Evolutionary conservation across 2,329 filamentous ascomycete genomes (phyloP).

Genomic region (Chaetomiaceae sp.): DNA sequence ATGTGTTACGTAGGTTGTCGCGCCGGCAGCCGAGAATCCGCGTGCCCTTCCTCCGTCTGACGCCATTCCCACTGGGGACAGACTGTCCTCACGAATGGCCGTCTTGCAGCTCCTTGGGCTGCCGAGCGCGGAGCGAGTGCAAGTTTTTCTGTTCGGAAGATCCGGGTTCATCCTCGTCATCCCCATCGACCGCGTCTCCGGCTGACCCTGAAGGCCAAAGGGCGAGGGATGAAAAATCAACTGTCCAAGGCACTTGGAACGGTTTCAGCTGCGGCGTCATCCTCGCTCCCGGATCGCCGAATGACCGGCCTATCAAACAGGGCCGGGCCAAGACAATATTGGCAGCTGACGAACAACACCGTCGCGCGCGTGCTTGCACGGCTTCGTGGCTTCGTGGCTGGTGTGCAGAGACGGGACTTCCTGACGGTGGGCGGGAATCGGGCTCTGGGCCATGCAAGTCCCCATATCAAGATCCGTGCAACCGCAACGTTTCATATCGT

Average conservation of each 20-base stretch:
- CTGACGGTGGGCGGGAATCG: conserved; percentile 3
- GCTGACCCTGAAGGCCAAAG: neutral
- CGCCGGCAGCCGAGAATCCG: neutral
- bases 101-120: too few species aligned
- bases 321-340: conserved; percentile 14
- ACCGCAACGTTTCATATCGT: conserved; percentile 5
- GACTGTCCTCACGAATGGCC: neutral
- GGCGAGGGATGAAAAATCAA: neutral
- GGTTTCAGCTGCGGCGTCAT: conserved; percentile 37
- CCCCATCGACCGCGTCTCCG: conserved; percentile 11
- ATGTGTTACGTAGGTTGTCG: too few species aligned
- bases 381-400: neutral
- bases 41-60: neutral
- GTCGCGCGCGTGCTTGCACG: neutral
- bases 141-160: conserved; percentile 1
- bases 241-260: conserved; percentile 8
- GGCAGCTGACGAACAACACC: conserved; percentile 14
- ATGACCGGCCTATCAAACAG: conserved; percentile 29
- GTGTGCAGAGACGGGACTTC: neutral
- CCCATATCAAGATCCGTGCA: conserved; percentile 12
- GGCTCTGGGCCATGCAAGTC: conserved; percentile 9
- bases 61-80: neutral
- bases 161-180: conserved; percentile 8
- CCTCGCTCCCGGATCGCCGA: conserved; percentile 28
- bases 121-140: neutral